These are phyloP conservation scores for Zymoseptoria ardabiliae DNA, from an alignment of 2,329 filamentous ascomycete species.

Conservation along the genomic window DNA sequence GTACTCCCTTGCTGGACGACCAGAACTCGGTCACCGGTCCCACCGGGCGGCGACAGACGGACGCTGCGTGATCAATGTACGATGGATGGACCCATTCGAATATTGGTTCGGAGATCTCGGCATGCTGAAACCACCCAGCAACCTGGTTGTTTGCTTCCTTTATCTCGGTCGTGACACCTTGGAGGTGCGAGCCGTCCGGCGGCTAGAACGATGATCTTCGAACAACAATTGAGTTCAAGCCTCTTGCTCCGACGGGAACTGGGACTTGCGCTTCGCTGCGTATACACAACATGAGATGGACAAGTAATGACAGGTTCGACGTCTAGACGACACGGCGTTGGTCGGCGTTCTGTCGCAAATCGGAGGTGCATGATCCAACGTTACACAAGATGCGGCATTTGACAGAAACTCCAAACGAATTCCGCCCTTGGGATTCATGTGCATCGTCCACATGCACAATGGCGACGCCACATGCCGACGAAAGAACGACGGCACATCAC, in stretches of 20 bases:
- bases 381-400: not conserved
- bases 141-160: not conserved
- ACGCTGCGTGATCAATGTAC: not conserved
- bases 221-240: not conserved
- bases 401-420: not conserved
- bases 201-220: not conserved
- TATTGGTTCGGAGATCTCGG: not conserved
- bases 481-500: not conserved
- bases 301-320: not conserved
- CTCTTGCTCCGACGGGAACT: not conserved
- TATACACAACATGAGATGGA: no score
- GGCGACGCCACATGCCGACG: not conserved
- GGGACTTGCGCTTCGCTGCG: no score
- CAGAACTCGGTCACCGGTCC: not conserved
- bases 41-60: not conserved
- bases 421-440: not conserved
- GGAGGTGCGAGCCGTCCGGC: not conserved
- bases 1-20: not conserved
- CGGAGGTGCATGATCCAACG: not conserved
- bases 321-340: not conserved
- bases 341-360: not conserved
- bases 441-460: not conserved
- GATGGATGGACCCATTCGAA: not conserved
- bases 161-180: not conserved
- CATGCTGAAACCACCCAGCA: not conserved